Base-by-base conservation (phyloP, 169 alveolate species). In the Ichthyophthirius multifiliis region DNA sequence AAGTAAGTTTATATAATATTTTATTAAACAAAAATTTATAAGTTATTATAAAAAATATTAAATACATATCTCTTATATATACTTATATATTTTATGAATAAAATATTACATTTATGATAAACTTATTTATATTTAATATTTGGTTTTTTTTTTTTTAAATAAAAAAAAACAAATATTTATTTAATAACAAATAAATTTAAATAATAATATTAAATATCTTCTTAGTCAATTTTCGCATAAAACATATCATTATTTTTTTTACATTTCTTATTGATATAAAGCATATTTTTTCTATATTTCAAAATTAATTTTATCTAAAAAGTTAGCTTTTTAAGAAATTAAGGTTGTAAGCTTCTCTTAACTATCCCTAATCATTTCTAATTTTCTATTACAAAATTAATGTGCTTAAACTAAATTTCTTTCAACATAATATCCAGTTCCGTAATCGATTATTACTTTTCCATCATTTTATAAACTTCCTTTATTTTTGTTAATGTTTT, bases 391-490 rank as follows among this genome's bases (percentile, higher is more conserved):
- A 63, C 82, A 81, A 15, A 67, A 73, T 39, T 81, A 15, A 18
- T 18, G 27, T 7, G 76, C 86, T 35, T 81, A 43, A 13, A 31
- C 63, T 23, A 46, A 46, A 55, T 81, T 73, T 23, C 86, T 63
- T 62, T 81, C 86, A 47, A 81, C 86, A 55, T 41, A 81, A 63
- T 67, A 81, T 30, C 86, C 86, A 47, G 86, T 81, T 15, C 86
- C 86, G 43, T 71, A 81, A 71, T 81, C 86, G 15, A 81, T 71
- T 18, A 62, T 35, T n/a, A 81, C 80, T 71, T 74, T n/a, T 16
- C 48, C 44, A 23, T 76, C 44, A 43, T 73, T 48, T 37, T 47
- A 30, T 32, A 81, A 63, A 12, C 76, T 71, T 12, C 86, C 86
- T 81, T 41, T 47, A 31, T 30, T 75, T 10, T 9, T 20, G 13